Base-by-base conservation (phyloP, 139 green algal species). In the Ettlia oleoabundans region DNA sequence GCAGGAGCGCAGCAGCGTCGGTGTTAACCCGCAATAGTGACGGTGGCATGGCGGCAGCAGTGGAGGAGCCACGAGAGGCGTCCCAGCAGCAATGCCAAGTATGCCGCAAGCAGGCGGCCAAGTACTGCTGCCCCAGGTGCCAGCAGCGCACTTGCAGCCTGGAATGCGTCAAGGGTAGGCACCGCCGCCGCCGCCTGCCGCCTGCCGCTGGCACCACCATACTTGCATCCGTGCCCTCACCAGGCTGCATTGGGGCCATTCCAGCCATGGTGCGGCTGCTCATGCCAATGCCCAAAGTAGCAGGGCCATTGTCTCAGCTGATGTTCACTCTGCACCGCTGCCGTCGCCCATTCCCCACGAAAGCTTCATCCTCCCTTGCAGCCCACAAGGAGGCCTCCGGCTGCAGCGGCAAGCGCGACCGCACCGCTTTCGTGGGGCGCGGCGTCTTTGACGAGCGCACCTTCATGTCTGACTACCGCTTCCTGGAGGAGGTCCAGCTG, bases 331-430 rank as follows among this genome's bases (percentile, higher is more conserved):
- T n/a, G n/a, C n/a, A n/a, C n/a, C n/a, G n/a, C n/a, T n/a, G n/a
- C n/a, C n/a, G n/a, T n/a, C n/a, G n/a, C n/a, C n/a, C n/a, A n/a
- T 65, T 65, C 18, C 55, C 30, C 55, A n/a, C 21, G 55, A 65
- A 65, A 15, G 5, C 55, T 22, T 65, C 18, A 28, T 22, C 21
- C 47, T 24, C 10, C 5, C 55, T n/a, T 37, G 55, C 68, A 83
- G 83, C 75, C 21, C 87, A 91, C 79, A 91, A 91, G 74, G 81
- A 74, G 41, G 33, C 66, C 26, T 72, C 35, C 10, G 64, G 42
- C 2, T 91, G 87, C 76, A 82, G 35, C 33, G 87, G 87, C 68
- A 88, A 90, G 69, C 63, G 87, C 35, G 76, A 91, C 86, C 66
- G 81, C 38, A 88, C 87, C 28, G 86, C 66, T 1, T 90, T 88